These are phyloP conservation scores for Chlorella sp. DNA, from an alignment of 139 green algal genomes.

Conservation along the genomic window DNA sequence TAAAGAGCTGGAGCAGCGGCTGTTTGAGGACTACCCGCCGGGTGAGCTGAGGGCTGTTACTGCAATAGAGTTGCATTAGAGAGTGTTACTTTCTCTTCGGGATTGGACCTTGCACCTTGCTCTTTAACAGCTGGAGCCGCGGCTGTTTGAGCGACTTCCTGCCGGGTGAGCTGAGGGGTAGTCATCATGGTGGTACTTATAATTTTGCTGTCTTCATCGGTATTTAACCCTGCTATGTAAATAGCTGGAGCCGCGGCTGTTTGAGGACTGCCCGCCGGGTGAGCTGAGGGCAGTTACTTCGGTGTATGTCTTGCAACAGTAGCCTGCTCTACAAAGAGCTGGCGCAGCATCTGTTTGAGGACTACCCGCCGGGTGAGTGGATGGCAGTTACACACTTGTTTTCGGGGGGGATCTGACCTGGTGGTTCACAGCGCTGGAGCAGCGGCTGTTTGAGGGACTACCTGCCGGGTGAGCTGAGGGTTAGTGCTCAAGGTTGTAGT, in stretches of 20 bases:
- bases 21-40: neutral
- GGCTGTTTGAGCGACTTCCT: neutral
- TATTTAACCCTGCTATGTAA: too few species aligned
- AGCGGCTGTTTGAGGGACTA: too few species aligned
- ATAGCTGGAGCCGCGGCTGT: conserved; percentile 3
- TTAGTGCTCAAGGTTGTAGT: neutral
- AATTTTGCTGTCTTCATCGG: too few species aligned
- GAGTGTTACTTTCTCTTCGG: too few species aligned
- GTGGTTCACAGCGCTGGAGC: neutral
- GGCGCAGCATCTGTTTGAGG: conserved; percentile 35
- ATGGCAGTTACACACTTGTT: neutral
- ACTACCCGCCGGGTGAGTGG: neutral
- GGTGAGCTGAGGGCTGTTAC: neutral
- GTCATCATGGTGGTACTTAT: neutral
- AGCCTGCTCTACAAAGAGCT: neutral
- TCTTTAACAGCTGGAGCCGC: neutral
- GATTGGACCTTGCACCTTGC: too few species aligned
- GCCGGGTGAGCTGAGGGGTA: neutral
- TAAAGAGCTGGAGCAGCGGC: neutral
- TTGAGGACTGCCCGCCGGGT: neutral
- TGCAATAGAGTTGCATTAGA: too few species aligned
- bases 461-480: neutral
- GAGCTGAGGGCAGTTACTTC: neutral
- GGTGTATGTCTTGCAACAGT: neutral
- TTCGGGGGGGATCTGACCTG: too few species aligned